Percentiles rank a stretch among this genome's conserved stretches.
phyloP scores from a whole-genome alignment of 805 yeast species.

The Starmerella scarabaei region DNA sequence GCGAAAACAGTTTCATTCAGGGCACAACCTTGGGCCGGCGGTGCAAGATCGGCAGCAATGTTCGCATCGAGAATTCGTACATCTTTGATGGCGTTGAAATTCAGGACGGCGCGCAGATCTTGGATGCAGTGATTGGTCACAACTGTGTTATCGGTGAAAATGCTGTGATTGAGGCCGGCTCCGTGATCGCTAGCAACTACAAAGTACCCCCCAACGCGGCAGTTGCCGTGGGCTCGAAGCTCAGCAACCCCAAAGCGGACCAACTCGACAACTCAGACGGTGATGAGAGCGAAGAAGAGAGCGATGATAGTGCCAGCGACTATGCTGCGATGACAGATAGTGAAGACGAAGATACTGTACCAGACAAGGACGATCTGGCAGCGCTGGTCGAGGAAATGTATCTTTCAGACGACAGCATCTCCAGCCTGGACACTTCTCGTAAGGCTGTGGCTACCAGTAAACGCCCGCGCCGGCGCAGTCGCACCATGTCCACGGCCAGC shows the following conservation, averaged over 20 bases:
- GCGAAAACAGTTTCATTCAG: constrained; percentile 53
- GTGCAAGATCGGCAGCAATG: constrained; percentile 73
- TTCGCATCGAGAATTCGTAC: constrained; percentile 56
- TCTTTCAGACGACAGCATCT: constrained; percentile 26
- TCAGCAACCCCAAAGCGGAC: constrained; percentile 22
- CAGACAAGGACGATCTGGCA: constrained; percentile 17
- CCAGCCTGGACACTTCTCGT: constrained; percentile 12
- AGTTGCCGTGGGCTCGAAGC: constrained; percentile 18
- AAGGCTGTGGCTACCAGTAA: constrained; percentile 2
- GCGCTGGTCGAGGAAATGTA: constrained; percentile 23
- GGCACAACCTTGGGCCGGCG: constrained; percentile 75
- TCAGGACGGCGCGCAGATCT: constrained; percentile 48
- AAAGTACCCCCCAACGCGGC: constrained; percentile 42
- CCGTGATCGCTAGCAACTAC: constrained; percentile 69
- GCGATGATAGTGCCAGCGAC: constrained; percentile 12
- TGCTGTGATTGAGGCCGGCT: constrained; percentile 49
- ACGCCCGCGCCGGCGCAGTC: constrained; percentile 17
- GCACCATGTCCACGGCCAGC: constrained; percentile 21
- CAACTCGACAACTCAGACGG: neutral
- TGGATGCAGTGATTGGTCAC: constrained; percentile 59
- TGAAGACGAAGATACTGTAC: constrained; percentile 6
- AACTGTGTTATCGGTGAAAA: constrained; percentile 42
- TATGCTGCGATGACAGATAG: constrained; percentile 1
- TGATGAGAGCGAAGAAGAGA: constrained; percentile 16
- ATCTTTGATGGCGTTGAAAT: constrained; percentile 76